Percentiles rank a stretch among this genome's conserved stretches.
Evolutionary conservation across 495 filamentous ascomycete genomes (phyloP).

Genomic region (Podospora pseudoanserina): DNA sequence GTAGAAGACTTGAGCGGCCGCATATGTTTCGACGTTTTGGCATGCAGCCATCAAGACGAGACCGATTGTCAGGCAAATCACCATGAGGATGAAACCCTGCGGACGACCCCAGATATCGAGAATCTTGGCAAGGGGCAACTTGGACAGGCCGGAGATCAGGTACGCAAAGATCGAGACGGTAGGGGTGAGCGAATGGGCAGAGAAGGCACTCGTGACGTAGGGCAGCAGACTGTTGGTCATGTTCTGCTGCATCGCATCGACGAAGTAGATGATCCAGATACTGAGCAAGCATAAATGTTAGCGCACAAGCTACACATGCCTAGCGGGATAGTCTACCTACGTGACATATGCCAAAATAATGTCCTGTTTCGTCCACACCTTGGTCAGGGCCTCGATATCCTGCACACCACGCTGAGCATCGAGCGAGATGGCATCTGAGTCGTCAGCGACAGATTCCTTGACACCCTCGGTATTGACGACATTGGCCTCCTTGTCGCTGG

Average conservation of each 20-base stretch:
- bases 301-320: background rate
- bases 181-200: conserved; percentile 45
- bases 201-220: conserved; percentile 47
- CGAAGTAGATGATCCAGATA: conserved; percentile 51
- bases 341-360: conserved; percentile 27
- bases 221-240: conserved; percentile 40
- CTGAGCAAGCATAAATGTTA: conserved; percentile 22
- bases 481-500: conserved; percentile 25
- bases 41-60: conserved; percentile 52
- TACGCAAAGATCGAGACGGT: conserved; percentile 47
- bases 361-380: conserved; percentile 25
- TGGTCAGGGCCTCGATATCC: conserved; percentile 28
- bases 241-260: conserved; percentile 44
- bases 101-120: conserved; percentile 61
- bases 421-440: conserved; percentile 25
- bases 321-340: conserved; percentile 13
- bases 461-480: conserved; percentile 1
- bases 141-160: conserved; percentile 58
- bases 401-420: conserved; percentile 28
- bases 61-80: conserved; percentile 38
- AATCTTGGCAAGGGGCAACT: conserved; percentile 60
- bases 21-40: conserved; percentile 47
- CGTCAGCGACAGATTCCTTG: background rate
- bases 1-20: conserved; percentile 53
- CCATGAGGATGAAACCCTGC: conserved; percentile 40